phyloP scores from a whole-genome alignment of 2,329 filamentous ascomycete genomes.

The Rachicladosporium sp. region DNA sequence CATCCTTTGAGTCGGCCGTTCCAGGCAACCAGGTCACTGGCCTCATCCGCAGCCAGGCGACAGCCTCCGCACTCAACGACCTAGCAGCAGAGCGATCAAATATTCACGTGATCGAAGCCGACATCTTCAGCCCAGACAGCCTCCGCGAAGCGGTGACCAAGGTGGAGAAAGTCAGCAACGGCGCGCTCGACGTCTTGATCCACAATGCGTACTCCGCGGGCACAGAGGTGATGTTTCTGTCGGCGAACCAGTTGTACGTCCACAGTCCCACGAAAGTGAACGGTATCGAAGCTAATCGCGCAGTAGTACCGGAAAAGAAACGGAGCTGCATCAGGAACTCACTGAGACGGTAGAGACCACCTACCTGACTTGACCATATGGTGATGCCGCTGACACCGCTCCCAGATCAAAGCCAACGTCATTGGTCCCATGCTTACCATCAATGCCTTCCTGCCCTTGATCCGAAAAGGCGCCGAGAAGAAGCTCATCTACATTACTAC shows the following conservation, averaged over 20 bases:
- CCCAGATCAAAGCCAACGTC: conserved; percentile 14
- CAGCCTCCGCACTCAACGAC: conserved; percentile 7
- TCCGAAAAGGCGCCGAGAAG: conserved; percentile 14
- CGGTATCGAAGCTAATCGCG: too few species aligned
- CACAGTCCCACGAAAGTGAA: too few species aligned
- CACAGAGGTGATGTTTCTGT: too few species aligned
- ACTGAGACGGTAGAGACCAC: too few species aligned
- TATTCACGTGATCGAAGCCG: conserved; percentile 35
- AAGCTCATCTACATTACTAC: conserved; percentile 17
- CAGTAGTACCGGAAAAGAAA: too few species aligned
- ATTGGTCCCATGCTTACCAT: conserved; percentile 15
- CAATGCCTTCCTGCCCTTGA: conserved; percentile 18
- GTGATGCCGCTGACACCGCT: too few species aligned
- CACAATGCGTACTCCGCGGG: conserved; percentile 21
- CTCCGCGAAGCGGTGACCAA: conserved; percentile 23
- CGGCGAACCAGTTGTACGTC: too few species aligned
- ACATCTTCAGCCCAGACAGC: conserved; percentile 29
- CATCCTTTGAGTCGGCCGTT: conserved; percentile 8
- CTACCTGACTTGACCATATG: too few species aligned
- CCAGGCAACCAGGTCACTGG: conserved; percentile 22
- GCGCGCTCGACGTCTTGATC: conserved; percentile 19
- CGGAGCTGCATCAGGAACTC: too few species aligned
- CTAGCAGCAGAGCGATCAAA: conserved; percentile 20
- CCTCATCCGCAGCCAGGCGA: conserved; percentile 22
- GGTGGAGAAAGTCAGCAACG: conserved; percentile 13